Evolutionary conservation across 192 early-diverging fungal genomes (phyloP), one percentile per base, ranked within the genome.

Genomic region (Obelidium mucronatum): DNA sequence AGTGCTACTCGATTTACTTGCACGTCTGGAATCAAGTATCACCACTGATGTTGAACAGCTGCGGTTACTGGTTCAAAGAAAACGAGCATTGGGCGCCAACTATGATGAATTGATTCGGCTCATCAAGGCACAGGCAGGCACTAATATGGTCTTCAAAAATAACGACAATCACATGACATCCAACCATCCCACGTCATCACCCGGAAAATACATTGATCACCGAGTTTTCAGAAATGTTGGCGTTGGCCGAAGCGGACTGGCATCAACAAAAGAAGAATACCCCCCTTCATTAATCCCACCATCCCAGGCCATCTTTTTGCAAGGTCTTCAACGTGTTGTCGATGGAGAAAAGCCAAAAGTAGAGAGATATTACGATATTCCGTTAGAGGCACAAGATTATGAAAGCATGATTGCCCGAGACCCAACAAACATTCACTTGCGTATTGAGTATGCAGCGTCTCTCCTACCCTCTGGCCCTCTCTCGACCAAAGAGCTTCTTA

Each of bases 1-100:
- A 36, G 30, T 72, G 8, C 33, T 72, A 28, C 70, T 72, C 6
- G 70, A 72, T 40, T 59, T 72, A 72, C 35, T 72, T 8, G 33
- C 70, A 11, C 70, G 37, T 34, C 22, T 72, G 13, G 70, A 72
- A 55, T 17, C 26, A 6, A 54, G 58, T 36, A 2, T 1, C 1
- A 35, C 13, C 37, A 6, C 58, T 37, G 36, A 55, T 59, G 13
- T 44, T 1, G 54, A 5, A 11, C 33, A 72, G 30, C 26, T 72
- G 31, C 70, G 70, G 4, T 31, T 30, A 13, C 11, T 72, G 17
- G 36, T 72, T 53, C 52, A 72, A 35, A 8, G 26, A 72, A 30
- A 34, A 26, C 70, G 70, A 13, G 70, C 31, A 35, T 34, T 4
- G 36, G 70, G 70, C 17, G 58, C 24, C 33, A 42, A 31, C n/a